Evolutionary conservation across 768 basidiomycete genomes (phyloP).

Genomic region (Candolleomyces efflorescens): DNA sequence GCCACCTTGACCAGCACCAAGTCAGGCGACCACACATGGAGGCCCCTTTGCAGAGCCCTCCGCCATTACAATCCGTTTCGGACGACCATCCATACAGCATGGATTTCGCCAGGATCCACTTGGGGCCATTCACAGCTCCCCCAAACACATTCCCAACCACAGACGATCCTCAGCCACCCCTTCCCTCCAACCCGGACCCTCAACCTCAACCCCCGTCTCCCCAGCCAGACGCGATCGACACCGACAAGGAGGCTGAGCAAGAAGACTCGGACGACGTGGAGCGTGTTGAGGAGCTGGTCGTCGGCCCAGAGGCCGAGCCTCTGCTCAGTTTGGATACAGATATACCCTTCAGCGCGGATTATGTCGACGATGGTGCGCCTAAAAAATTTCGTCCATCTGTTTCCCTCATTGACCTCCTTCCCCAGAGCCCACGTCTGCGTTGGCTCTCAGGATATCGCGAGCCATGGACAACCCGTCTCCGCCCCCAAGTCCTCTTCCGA

Average conservation of each 20-base stretch:
- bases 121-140: conserved; percentile 49
- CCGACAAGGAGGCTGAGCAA: background rate
- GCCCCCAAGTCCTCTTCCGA: conserved; percentile 27
- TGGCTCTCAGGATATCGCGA: conserved; percentile 62
- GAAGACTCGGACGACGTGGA: conserved; percentile 21
- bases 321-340: conserved; percentile 22
- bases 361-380: conserved; percentile 43
- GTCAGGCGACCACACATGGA: conserved; percentile 13
- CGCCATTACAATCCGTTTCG: conserved; percentile 26
- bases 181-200: background rate
- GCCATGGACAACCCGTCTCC: conserved; percentile 79
- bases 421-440: conserved; percentile 61
- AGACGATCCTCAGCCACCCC: conserved; percentile 18
- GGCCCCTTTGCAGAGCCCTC: conserved; percentile 13
- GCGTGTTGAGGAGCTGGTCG: conserved; percentile 24
- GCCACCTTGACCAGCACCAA: background rate
- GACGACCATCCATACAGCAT: conserved; percentile 41
- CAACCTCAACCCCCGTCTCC: conserved; percentile 20
- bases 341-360: conserved; percentile 46
- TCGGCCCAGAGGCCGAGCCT: conserved; percentile 26
- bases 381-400: background rate
- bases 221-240: conserved; percentile 1
- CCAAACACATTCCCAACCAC: conserved; percentile 42
- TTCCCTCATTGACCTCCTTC: background rate
- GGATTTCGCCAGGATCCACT: conserved; percentile 40